phyloP scores from a whole-genome alignment of 352 stramenopile species.

The Pythium insidiosum region DNA sequence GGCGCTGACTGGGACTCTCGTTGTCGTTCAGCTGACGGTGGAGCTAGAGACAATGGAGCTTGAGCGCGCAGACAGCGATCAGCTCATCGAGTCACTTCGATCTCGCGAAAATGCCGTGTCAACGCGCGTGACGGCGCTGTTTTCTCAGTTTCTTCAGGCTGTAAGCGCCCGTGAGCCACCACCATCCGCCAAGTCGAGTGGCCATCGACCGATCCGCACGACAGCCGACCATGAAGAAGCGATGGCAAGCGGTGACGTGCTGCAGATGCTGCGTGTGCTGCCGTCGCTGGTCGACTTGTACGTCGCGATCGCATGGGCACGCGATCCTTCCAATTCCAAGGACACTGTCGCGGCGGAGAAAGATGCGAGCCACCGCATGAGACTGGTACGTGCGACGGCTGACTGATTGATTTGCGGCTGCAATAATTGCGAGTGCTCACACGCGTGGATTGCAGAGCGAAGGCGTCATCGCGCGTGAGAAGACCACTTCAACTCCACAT shows the following conservation, averaged over 20 bases:
- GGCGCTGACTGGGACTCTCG: no score
- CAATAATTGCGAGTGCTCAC: no score
- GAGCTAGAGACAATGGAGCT: conserved; percentile 11
- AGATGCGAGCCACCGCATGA: no score
- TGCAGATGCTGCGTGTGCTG: conserved; percentile 41
- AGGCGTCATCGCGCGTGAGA: no score
- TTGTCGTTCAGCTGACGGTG: conserved; percentile 10
- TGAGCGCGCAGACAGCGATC: conserved; percentile 11
- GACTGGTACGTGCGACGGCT: no score
- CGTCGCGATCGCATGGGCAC: conserved; percentile 5
- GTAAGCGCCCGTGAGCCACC: conserved; percentile 10
- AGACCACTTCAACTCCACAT: no score
- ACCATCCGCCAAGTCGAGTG: neutral
- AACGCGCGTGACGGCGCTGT: conserved; percentile 10
- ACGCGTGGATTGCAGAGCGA: no score
- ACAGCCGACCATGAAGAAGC: conserved; percentile 6
- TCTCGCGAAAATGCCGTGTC: conserved; percentile 11
- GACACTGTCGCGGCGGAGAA: no score
- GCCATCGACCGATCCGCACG: neutral
- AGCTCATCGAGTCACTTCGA: conserved; percentile 9
- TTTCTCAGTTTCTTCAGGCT: conserved; percentile 17
- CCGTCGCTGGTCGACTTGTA: conserved; percentile 42
- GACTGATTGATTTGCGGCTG: no score
- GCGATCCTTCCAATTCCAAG: neutral
- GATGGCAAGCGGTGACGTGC: conserved; percentile 19